Evolutionary conservation across 495 filamentous ascomycete species (phyloP).

Genomic region (Daldinia loculata): DNA sequence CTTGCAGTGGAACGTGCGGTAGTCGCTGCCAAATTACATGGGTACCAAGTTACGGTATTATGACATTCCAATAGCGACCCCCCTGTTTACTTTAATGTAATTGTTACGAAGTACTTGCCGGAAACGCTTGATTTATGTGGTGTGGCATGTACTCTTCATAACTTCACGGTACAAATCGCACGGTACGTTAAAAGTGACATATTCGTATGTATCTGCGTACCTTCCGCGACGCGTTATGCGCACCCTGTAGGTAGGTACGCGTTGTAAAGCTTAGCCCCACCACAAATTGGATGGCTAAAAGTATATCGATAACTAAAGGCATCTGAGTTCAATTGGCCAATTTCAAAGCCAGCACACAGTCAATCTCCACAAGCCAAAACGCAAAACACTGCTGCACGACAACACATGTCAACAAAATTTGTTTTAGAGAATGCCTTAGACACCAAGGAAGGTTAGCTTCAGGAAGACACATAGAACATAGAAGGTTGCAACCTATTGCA

Average conservation of each 20-base stretch:
- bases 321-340: constrained; percentile 27
- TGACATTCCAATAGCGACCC: constrained; percentile 22
- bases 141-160: constrained; percentile 23
- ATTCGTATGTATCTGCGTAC: background rate
- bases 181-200: constrained; percentile 5
- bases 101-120: constrained; percentile 22
- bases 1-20: constrained; percentile 23
- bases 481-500: background rate
- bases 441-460: background rate
- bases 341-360: constrained; percentile 29
- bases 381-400: constrained; percentile 23
- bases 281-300: constrained; percentile 12
- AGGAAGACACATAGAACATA: constrained; percentile 12
- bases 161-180: background rate
- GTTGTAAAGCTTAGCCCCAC: constrained; percentile 26
- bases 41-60: constrained; percentile 9
- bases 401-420: constrained; percentile 34
- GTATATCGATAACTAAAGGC: constrained; percentile 23
- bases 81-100: constrained; percentile 8
- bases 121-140: constrained; percentile 1
- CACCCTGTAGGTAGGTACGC: constrained; percentile 14
- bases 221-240: constrained; percentile 17
- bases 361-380: constrained; percentile 29
- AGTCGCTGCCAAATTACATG: constrained; percentile 5
- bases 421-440: constrained; percentile 1